Evolutionary conservation across 768 basidiomycete species (phyloP), one percentile per base, ranked within the genome.

Genomic region (Pseudohyphozyma bogoriensis): DNA sequence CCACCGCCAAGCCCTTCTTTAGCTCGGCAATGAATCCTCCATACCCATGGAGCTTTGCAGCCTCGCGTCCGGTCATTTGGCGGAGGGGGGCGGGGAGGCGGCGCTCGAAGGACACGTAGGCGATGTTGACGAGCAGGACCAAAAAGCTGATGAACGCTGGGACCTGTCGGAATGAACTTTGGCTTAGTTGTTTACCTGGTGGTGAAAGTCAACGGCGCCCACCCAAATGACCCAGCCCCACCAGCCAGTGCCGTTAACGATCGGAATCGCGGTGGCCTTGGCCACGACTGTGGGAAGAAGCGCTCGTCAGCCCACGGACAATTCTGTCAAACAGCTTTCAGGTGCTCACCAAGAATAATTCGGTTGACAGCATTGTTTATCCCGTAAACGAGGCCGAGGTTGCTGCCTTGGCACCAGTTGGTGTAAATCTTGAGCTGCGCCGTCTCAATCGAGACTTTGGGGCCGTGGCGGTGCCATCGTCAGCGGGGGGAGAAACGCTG

Each of bases 201-300:
- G 9, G 42, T 15, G 11, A 35, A 31, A 39, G 15, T 3, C 26
- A 20, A 5, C 18, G 22, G 45, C 22, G 42, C 55, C 20, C n/a
- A 56, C 60, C 45, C 62, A 58, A 31, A 63, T 54, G 3, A 56
- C 54, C 57, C 53, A 55, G 15, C 47, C 40, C n/a, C 20, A 55
- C 22, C 37, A 7, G 7, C 52, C 53, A 12, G 52, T 50, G 12
- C 49, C 40, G 16, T 63, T 53, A 2, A 28, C 20, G 53, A 63
- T 63, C 11, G 62, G 62, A 4, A 56, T 37, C 3, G 55, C 55
- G 3, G 55, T 47, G 2, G 55, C 55, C 10, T 56, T 56, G 13
- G 55, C 22, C 6, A 56, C 35, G 44, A 56, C 55, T 46, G 42
- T 28, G 24, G 12, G 15, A 47, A 26, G 26, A 28, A 28, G 15